Evolutionary conservation across 495 filamentous ascomycete genomes (phyloP).

Genomic region (Aspergillus baeticus): DNA sequence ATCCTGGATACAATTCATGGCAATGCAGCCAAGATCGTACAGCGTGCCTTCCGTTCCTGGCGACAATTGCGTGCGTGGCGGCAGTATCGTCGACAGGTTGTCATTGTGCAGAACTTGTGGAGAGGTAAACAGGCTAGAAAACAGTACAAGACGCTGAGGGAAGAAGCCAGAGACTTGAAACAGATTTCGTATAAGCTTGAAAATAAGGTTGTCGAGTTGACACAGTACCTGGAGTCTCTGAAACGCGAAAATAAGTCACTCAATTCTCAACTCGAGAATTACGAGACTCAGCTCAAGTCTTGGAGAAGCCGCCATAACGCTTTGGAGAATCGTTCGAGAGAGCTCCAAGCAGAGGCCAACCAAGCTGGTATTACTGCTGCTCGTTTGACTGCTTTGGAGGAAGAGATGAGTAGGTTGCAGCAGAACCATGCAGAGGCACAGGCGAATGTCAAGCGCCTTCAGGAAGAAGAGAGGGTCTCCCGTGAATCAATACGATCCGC

Average conservation of each 20-base stretch:
- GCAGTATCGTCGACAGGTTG: slow-evolving; percentile 81
- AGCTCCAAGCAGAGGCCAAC: slow-evolving; percentile 94
- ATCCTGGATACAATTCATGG: slow-evolving; percentile 93
- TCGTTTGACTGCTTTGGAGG: slow-evolving; percentile 81
- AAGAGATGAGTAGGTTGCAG: slow-evolving; percentile 91
- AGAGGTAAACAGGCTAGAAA: slow-evolving; percentile 78
- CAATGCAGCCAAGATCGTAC: slow-evolving; percentile 88
- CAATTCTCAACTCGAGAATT: slow-evolving; percentile 87
- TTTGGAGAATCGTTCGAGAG: slow-evolving; percentile 86
- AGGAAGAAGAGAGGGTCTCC: slow-evolving; percentile 84
- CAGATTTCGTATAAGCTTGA: slow-evolving; percentile 99
- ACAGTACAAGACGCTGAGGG: slow-evolving; percentile 84
- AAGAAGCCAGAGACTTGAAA: slow-evolving; percentile 96
- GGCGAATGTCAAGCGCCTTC: slow-evolving; percentile 84
- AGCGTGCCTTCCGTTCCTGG: slow-evolving; percentile 83
- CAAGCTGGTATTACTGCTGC: slow-evolving; percentile 95
- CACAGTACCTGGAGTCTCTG: slow-evolving; percentile 87
- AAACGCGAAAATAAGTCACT: slow-evolving; percentile 91
- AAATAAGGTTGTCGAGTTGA: slow-evolving; percentile 98
- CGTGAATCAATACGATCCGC: slow-evolving; percentile 74
- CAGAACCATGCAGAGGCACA: slow-evolving; percentile 80
- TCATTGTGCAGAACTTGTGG: slow-evolving; percentile 93
- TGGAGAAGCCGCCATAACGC: slow-evolving; percentile 89
- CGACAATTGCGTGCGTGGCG: slow-evolving; percentile 78
- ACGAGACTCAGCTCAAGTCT: slow-evolving; percentile 91